Base-by-base conservation (phyloP, 192 early-diverging fungal species). In the Backusella liffmaniae region DNA sequence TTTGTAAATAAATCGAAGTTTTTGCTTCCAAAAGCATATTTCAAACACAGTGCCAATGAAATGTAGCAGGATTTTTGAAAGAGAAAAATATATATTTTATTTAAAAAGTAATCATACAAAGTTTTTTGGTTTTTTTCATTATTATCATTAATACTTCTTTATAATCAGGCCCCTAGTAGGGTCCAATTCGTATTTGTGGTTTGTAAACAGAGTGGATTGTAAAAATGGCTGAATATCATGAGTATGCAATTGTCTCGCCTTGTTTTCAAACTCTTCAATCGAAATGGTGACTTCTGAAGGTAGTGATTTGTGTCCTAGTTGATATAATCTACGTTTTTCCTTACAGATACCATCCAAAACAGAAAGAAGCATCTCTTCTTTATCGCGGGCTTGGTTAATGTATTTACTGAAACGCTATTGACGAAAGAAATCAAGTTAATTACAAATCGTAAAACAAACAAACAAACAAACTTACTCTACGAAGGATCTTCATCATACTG, bases 401-500 rank as follows among this genome's bases (percentile, higher is more conserved):
- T 97, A 98, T 82, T 92, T 93, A 87, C 86, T 86, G 82, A 98
- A 98, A 29, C 82, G 82, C 90, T 92, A 18, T 44, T 13, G 42
- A 44, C 15, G 42, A 51, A 44, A 18, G 90, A 86, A 34, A 85
- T 82, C 34, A 89, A 81, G 96, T 95, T 7, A 9, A 12, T 15
- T 26, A 71, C n/a, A 32, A 66, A 30, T 32, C 32, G 0, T 32
- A 10, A 53, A 62, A 71, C 16, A 26, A 35, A 36, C 69, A 66
- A 41, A 21, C 13, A 18, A 37, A 26, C 26, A 26, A 67, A 29
- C 70, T 77, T 82, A 91, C 89, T 82, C 87, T 87, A 78, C 93
- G 91, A 84, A 99, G 83, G 23, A 85, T 82, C 53, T 88, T 88
- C 91, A 94, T 94, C 53, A 99, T 94, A 29, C 94, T 94, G 76